Percentiles rank a stretch among this genome's conserved stretches.
Conservation (phyloP, 2,329 filamentous ascomycete genomes). For the Colletotrichum musae region DNA sequence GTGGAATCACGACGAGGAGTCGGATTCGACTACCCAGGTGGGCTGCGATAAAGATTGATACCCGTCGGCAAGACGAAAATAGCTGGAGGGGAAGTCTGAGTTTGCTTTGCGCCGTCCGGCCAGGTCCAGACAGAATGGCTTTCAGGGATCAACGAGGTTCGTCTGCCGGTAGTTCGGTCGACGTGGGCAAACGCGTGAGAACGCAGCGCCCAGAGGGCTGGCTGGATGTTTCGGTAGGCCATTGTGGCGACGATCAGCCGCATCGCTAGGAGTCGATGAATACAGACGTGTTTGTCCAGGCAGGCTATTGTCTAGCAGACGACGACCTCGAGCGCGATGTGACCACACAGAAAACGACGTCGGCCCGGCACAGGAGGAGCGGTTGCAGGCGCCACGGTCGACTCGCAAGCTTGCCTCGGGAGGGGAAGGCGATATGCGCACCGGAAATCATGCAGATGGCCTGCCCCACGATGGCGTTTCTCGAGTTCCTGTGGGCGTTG, state of each 20-base stretch:
- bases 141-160: background rate
- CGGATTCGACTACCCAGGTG: background rate
- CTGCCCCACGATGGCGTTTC: constrained; percentile 1
- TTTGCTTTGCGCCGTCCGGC: background rate
- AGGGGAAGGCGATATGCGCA: constrained; percentile 1
- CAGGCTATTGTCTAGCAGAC: background rate
- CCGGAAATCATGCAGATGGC: constrained; percentile 2
- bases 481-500: background rate
- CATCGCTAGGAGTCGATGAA: no score
- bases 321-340: background rate
- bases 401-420: constrained; percentile 17
- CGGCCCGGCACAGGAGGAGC: background rate
- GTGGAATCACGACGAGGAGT: background rate
- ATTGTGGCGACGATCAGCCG: no score
- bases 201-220: no score
- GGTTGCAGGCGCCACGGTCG: constrained; percentile 3
- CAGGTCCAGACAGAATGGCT: background rate
- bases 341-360: background rate
- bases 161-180: background rate
- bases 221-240: background rate
- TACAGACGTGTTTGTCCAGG: no score
- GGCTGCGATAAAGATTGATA: background rate
- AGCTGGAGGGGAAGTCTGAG: background rate
- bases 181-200: no score
- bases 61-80: background rate